A percentile compares a stretch with the other conserved stretches of the same genome.
Evolutionary conservation across 2,329 filamentous ascomycete species (phyloP).

Genomic region (Seiridium cupressi): DNA sequence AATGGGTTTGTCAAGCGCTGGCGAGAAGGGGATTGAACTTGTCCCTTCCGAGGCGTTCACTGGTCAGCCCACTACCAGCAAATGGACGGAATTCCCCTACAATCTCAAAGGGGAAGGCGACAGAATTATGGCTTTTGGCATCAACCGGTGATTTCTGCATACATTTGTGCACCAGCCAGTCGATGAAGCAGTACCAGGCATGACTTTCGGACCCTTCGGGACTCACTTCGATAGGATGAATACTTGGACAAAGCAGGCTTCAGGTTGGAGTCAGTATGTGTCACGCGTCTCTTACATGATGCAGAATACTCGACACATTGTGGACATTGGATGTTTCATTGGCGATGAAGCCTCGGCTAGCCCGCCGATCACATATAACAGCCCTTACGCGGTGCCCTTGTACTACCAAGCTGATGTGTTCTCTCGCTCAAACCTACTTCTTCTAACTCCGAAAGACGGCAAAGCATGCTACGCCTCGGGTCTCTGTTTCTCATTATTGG

Average conservation of each 20-base stretch:
- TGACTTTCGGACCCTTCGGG: not conserved
- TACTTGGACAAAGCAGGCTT: not conserved
- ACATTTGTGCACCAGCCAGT: not conserved
- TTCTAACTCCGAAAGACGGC: not conserved
- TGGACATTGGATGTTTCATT: not conserved
- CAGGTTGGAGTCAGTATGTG: not conserved
- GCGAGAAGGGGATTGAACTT: not conserved
- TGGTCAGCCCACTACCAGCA: not conserved
- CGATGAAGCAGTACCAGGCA: not conserved
- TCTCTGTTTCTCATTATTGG: not conserved
- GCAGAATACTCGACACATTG: not conserved
- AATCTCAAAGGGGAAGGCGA: not conserved
- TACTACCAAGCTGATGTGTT: not conserved
- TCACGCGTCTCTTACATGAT: not conserved
- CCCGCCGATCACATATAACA: not conserved
- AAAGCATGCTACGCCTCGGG: not conserved
- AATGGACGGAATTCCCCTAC: not conserved
- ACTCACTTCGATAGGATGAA: not conserved
- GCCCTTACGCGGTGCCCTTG: not conserved
- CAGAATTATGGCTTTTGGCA: not conserved
- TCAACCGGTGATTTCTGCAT: not conserved
- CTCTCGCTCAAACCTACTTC: not conserved
- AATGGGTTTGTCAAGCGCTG: not conserved
- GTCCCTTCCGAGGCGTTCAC: not conserved
- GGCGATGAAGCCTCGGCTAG: not conserved